Evolutionary conservation across 2,329 filamentous ascomycete genomes (phyloP).

Genomic region (Didymella arachidicola): DNA sequence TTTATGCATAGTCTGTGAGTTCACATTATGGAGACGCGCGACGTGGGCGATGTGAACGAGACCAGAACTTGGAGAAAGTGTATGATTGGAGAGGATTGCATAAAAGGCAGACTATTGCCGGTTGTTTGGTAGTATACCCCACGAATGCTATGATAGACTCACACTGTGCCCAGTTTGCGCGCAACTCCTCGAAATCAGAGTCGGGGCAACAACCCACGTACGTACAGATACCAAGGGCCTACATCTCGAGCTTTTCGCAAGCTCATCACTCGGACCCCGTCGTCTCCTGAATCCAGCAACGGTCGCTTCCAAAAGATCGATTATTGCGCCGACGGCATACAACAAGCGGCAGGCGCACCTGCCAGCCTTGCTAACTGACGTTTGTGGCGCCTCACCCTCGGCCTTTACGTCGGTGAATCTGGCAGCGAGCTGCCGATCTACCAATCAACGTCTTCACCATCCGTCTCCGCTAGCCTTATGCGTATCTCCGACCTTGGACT

Average conservation of each 20-base stretch:
- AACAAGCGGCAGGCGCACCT: neutral
- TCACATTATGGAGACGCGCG: neutral
- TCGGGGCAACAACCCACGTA: neutral
- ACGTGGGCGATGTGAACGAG: neutral
- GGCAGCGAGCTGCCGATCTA: neutral
- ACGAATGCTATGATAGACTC: slow-evolving; percentile 19
- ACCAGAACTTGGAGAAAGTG: neutral
- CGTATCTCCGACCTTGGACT: neutral
- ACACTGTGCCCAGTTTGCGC: neutral
- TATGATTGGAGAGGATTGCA: neutral
- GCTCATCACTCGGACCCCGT: neutral
- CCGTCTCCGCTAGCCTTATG: neutral
- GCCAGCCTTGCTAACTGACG: neutral
- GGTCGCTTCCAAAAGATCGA: neutral
- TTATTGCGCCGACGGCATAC: neutral
- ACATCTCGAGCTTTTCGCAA: neutral
- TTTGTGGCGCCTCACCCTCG: neutral
- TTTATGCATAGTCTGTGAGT: slow-evolving; percentile 56
- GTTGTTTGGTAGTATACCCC: slow-evolving; percentile 35
- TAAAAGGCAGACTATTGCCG: slow-evolving; percentile 3
- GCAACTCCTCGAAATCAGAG: neutral
- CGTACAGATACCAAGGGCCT: neutral
- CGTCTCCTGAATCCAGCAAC: neutral
- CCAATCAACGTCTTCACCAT: neutral
- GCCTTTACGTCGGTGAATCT: neutral